Conservation (phyloP, 805 yeast genomes). For the Lipomyces chichibuensis region DNA sequence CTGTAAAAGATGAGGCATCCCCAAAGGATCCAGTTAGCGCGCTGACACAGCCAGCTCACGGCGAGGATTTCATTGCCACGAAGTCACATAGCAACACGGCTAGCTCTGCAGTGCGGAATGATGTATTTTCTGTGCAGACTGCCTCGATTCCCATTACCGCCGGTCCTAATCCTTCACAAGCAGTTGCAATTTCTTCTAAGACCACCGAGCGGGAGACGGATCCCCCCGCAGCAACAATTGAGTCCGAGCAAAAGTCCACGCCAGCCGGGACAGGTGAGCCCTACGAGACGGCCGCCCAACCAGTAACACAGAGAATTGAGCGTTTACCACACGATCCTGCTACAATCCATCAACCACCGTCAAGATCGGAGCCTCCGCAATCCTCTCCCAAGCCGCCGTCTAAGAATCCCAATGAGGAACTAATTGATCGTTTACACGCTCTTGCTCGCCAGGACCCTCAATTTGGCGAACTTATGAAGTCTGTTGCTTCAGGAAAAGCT, state of each 20-base stretch:
- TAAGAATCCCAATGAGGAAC: slow-evolving; percentile 40
- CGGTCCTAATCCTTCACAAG: neutral
- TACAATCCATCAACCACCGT: neutral
- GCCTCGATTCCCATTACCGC: neutral
- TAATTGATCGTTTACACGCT: slow-evolving; percentile 81
- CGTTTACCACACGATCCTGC: neutral
- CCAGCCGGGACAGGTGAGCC: neutral
- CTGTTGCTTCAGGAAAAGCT: slow-evolving; percentile 84
- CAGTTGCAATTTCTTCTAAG: neutral
- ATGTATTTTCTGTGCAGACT: neutral
- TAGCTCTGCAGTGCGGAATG: neutral
- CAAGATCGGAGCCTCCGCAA: neutral
- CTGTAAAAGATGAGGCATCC: slow-evolving; percentile 70
- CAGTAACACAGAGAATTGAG: neutral
- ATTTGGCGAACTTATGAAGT: slow-evolving; percentile 73
- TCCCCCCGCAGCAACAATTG: neutral
- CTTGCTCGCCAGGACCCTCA: slow-evolving; percentile 76
- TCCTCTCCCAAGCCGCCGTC: slow-evolving; percentile 8
- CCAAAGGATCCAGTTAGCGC: neutral
- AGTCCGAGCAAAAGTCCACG: neutral
- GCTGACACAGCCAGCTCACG: slow-evolving; percentile 10
- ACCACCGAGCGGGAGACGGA: neutral
- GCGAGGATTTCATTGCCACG: slow-evolving; percentile 17
- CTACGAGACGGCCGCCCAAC: neutral
- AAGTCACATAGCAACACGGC: slow-evolving; percentile 11